phyloP scores from a whole-genome alignment of 805 yeast species.

The Gaillardinia entomophila region DNA sequence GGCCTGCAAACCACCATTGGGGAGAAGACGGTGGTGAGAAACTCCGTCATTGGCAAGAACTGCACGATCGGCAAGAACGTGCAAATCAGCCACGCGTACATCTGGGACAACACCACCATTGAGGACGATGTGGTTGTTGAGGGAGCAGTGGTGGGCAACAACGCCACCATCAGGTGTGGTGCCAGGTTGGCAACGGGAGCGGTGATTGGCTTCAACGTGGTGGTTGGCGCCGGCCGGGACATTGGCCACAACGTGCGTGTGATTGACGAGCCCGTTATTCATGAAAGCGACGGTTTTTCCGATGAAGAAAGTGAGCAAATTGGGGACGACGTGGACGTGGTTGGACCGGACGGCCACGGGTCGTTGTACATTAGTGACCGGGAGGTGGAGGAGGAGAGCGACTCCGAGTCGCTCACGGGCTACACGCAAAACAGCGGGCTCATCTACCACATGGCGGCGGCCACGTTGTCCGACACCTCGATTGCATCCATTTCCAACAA shows the following conservation, averaged over 20 bases:
- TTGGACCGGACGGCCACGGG: constrained; percentile 50
- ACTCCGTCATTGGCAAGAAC: constrained; percentile 79
- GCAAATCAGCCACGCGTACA: constrained; percentile 63
- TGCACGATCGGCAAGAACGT: constrained; percentile 82
- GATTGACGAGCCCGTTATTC: constrained; percentile 41
- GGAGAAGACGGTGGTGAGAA: constrained; percentile 58
- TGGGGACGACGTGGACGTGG: constrained; percentile 23
- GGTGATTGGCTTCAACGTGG: constrained; percentile 72
- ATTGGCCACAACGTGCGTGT: constrained; percentile 50
- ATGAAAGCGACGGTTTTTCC: constrained; percentile 17
- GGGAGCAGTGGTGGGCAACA: constrained; percentile 66
- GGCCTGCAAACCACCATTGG: constrained; percentile 77
- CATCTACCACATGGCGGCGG: constrained; percentile 41
- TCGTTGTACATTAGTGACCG: constrained; percentile 43
- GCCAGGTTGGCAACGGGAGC: constrained; percentile 61
- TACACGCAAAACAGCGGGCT: constrained; percentile 32
- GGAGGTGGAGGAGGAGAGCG: constrained; percentile 31
- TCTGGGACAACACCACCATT: constrained; percentile 80
- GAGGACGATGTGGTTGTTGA: constrained; percentile 57
- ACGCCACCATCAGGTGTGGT: constrained; percentile 48
- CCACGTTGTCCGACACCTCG: constrained; percentile 54
- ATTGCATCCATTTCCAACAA: constrained; percentile 46
- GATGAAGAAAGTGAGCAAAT: constrained; percentile 26
- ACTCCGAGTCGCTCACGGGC: constrained; percentile 32
- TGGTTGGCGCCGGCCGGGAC: constrained; percentile 48